phyloP scores from a whole-genome alignment of 495 filamentous ascomycete species.

The Cercophora samala region DNA sequence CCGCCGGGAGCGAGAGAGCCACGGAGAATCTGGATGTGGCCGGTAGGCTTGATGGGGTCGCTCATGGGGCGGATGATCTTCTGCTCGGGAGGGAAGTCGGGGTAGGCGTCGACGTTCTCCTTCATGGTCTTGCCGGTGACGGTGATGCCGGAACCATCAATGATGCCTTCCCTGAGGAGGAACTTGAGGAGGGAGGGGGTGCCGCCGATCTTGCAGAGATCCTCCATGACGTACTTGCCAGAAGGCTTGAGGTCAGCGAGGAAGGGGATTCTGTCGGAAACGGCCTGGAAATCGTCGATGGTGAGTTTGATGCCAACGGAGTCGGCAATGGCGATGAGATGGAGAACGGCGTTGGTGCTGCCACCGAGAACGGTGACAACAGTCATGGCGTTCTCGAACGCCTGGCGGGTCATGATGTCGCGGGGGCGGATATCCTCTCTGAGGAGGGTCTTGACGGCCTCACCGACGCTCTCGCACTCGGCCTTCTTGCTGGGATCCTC shows the following conservation, averaged over 20 bases:
- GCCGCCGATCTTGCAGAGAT: conserved; percentile 85
- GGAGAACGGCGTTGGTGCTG: conserved; percentile 94
- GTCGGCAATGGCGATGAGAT: conserved; percentile 94
- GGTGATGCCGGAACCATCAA: conserved; percentile 84
- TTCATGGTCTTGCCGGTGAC: conserved; percentile 93
- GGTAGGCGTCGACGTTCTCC: conserved; percentile 77
- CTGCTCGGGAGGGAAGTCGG: conserved; percentile 79
- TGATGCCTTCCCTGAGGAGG: conserved; percentile 83
- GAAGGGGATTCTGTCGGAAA: conserved; percentile 88
- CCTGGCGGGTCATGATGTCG: conserved; percentile 87
- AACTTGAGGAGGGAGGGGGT: conserved; percentile 89
- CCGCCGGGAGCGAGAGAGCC: conserved; percentile 88
- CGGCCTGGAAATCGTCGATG: conserved; percentile 95
- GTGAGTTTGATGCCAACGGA: conserved; percentile 89
- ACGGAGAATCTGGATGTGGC: conserved; percentile 95
- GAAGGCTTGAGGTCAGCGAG: conserved; percentile 96
- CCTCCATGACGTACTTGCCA: conserved; percentile 94
- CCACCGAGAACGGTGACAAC: conserved; percentile 93
- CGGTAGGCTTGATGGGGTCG: conserved; percentile 89
- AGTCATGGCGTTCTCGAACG: conserved; percentile 96
- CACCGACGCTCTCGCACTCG: conserved; percentile 81
- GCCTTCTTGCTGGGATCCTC: conserved; percentile 79
- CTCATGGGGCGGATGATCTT: conserved; percentile 86
- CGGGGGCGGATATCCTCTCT: conserved; percentile 82
- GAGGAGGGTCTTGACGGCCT: conserved; percentile 81